These are phyloP conservation scores for Diplodia scrobiculata DNA, from an alignment of 2,329 filamentous ascomycete species.

Conservation along the genomic window DNA sequence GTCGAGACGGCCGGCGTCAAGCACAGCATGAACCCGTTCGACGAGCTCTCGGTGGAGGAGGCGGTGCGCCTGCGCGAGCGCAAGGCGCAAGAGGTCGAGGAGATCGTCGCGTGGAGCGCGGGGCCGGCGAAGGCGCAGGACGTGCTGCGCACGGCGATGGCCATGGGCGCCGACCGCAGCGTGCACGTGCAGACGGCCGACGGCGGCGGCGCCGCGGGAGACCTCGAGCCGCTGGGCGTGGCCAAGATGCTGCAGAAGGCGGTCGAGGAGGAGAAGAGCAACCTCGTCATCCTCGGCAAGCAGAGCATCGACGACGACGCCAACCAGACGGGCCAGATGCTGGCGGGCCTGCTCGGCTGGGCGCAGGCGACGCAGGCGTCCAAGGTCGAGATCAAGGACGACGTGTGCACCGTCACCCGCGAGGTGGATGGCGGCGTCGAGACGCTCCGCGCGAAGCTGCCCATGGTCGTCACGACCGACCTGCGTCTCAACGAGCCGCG, in stretches of 20 bases:
- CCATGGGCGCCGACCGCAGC: constrained; percentile 92
- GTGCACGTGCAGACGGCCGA: constrained; percentile 69
- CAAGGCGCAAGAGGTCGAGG: constrained; percentile 71
- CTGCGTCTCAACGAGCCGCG: constrained; percentile 90
- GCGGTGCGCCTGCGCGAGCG: constrained; percentile 91
- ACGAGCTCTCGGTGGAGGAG: constrained; percentile 97
- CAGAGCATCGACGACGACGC: constrained; percentile 98
- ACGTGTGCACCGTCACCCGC: constrained; percentile 73
- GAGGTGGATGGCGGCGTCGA: constrained; percentile 96
- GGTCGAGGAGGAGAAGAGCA: constrained; percentile 80
- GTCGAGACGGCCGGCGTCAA: constrained; percentile 93
- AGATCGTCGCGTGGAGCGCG: constrained; percentile 86
- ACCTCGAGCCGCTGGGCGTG: constrained; percentile 85
- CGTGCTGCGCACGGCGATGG: constrained; percentile 92
- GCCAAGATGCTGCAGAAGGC: constrained; percentile 83
- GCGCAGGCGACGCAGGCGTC: constrained; percentile 91
- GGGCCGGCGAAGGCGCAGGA: constrained; percentile 87
- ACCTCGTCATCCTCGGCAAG: constrained; percentile 92
- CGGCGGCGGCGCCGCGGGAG: constrained; percentile 58
- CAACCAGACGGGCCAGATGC: constrained; percentile 96
- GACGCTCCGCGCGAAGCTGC: constrained; percentile 81
- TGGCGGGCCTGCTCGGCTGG: constrained; percentile 89
- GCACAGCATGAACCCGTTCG: constrained; percentile 98
- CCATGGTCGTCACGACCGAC: constrained; percentile 94
- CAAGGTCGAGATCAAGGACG: constrained; percentile 73